These are phyloP conservation scores for Curvularia verruculosa DNA, from an alignment of 2,329 filamentous ascomycete genomes.

Conservation along the genomic window DNA sequence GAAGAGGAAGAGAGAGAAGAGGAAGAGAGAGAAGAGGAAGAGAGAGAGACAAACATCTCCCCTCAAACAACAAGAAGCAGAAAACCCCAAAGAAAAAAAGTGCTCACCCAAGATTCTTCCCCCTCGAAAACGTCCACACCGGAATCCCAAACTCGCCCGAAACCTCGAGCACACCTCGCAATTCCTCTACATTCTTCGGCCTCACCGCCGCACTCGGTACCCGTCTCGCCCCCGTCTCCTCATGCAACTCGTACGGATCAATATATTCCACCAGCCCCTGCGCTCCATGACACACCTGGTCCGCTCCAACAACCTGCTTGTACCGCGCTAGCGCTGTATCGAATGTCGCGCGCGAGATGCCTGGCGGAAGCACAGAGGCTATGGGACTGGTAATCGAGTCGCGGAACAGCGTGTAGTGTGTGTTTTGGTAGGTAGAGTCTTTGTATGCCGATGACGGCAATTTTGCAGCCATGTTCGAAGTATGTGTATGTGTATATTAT, in stretches of 20 bases:
- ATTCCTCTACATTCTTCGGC: constrained; percentile 33
- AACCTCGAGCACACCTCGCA: constrained; percentile 31
- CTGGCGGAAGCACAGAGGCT: constrained; percentile 50
- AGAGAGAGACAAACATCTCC: no score
- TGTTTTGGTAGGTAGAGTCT: constrained; percentile 52
- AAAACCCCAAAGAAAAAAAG: no score
- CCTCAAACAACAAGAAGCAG: no score
- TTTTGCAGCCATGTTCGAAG: constrained; percentile 16
- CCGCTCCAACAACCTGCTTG: constrained; percentile 44
- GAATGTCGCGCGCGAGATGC: constrained; percentile 49
- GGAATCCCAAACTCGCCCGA: constrained; percentile 37
- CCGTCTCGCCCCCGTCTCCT: constrained; percentile 44
- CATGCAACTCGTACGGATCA: constrained; percentile 56
- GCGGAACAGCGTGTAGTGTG: constrained; percentile 52
- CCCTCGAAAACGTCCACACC: constrained; percentile 42
- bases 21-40: no score
- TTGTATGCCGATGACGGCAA: constrained; percentile 40
- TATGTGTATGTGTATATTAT: not conserved
- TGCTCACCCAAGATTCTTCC: constrained; percentile 46
- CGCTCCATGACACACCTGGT: constrained; percentile 50
- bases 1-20: no score
- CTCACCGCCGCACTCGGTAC: constrained; percentile 55
- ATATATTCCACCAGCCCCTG: constrained; percentile 53
- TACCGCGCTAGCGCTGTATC: constrained; percentile 47
- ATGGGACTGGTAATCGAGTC: constrained; percentile 49